Base-by-base conservation (phyloP, 2,329 filamentous ascomycete species). In the Ophiostoma novo-ulmi region DNA sequence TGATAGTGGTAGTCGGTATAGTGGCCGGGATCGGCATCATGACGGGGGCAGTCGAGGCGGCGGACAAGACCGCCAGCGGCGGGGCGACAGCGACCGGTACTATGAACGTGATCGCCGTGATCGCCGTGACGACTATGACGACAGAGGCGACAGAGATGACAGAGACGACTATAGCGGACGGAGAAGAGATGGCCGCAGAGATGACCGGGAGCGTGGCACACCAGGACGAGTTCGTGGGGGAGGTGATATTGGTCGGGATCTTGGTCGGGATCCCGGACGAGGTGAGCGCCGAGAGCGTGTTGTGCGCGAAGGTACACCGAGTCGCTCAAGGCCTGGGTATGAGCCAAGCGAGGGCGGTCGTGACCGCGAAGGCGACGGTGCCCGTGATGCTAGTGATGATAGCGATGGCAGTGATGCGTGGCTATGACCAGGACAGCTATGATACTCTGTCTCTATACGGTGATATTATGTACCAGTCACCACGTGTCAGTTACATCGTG, bases 281-380 rank as follows among this genome's bases (percentile, higher is more conserved):
- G 63, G 35, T 20, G 20, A 65, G 10, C 35, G 58, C 8, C 26
- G 52, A 58, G 52, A 58, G 52, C 52, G 26, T 13, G 58, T 13
- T 5, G 26, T 13, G n/a, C 58, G 26, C 13, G 26, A 61, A 17
- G 13, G 26, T 11, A 61, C 26, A 13, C 52, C 52, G 3, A 58
- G n/a, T 26, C 52, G 52, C n/a, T n/a, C 52, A 26, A 58, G 22
- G 26, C n/a, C 52, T 11, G 52, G 52, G 8, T 26, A 61, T 35
- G 58, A 61, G 58, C 26, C 52, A 22, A 58, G 52, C n/a, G 52
- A 58, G 10, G n/a, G 52, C n/a, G 52, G 52, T n/a, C 52, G n/a
- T 13, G 52, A 58, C 17, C 17, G 44, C 44, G 44, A 48, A 20
- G 17, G 44, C 44, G 44, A 20, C 17, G 44, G n/a, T 20, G 44